These are phyloP conservation scores for Aristolochia californica DNA, from an alignment of 164 flowering plant species.

Conservation along the genomic window DNA sequence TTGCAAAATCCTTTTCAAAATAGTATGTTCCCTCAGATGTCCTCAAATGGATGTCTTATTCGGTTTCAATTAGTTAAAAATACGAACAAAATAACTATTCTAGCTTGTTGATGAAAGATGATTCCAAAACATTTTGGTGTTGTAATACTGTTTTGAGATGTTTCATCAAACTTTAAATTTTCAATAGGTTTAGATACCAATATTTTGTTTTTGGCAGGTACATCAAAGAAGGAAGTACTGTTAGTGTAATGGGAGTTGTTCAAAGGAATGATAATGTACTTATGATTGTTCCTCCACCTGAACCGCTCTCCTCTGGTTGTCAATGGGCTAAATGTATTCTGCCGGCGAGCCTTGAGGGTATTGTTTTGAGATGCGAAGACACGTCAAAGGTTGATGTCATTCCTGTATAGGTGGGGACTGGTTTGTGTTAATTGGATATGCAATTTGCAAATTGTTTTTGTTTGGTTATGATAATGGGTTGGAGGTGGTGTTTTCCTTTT, in stretches of 20 bases:
- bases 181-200: background rate
- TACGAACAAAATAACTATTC: too few relatives aligned
- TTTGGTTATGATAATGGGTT: constrained; percentile 13
- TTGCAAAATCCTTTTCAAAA: background rate
- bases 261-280: constrained; percentile 78
- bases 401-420: constrained; percentile 39
- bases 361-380: constrained; percentile 81
- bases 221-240: constrained; percentile 90
- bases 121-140: too few relatives aligned
- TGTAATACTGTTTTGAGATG: too few relatives aligned
- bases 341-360: constrained; percentile 81
- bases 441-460: constrained; percentile 21
- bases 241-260: constrained; percentile 89
- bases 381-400: constrained; percentile 64
- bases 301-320: constrained; percentile 72
- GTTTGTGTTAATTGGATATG: constrained; percentile 7
- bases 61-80: too few relatives aligned
- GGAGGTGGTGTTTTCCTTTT: background rate
- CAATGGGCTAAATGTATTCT: constrained; percentile 75
- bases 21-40: background rate
- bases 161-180: background rate
- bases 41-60: too few relatives aligned
- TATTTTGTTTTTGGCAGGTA: constrained; percentile 33
- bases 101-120: too few relatives aligned
- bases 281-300: constrained; percentile 83